phyloP scores from a whole-genome alignment of 768 basidiomycete genomes.

The Russula virescens region DNA sequence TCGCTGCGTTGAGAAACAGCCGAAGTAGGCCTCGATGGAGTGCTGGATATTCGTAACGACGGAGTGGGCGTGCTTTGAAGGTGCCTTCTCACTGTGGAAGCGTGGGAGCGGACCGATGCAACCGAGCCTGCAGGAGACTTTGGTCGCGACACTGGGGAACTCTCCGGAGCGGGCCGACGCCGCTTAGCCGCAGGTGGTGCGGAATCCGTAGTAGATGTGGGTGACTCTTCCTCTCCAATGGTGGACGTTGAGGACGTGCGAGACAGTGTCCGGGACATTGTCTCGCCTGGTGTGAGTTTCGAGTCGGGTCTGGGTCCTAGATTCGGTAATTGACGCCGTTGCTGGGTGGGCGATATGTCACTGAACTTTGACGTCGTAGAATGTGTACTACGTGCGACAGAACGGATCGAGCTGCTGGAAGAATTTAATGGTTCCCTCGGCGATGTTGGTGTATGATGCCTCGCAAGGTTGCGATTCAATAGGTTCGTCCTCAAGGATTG shows the following conservation, averaged over 20 bases:
- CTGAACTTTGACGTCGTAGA: constrained; percentile 32
- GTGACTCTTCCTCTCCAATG: constrained; percentile 14
- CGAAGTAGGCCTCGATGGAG: constrained; percentile 25
- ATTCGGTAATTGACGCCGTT: constrained; percentile 26
- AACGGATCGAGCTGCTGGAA: constrained; percentile 41
- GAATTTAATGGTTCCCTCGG: constrained; percentile 30
- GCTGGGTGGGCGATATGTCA: constrained; percentile 24
- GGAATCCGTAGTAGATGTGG: neutral
- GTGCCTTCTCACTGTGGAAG: constrained; percentile 36
- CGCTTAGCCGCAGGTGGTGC: constrained; percentile 6
- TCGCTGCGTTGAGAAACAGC: constrained; percentile 33
- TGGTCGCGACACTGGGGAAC: constrained; percentile 19
- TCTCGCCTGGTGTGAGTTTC: constrained; percentile 50
- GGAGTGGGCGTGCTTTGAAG: constrained; percentile 22
- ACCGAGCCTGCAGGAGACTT: constrained; percentile 33
- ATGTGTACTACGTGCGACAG: constrained; percentile 40
- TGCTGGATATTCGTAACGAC: constrained; percentile 20
- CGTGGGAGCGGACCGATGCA: constrained; percentile 33
- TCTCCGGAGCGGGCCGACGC: constrained; percentile 13
- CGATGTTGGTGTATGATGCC: constrained; percentile 26
- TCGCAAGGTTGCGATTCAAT: constrained; percentile 32
- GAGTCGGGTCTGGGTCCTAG: constrained; percentile 50
- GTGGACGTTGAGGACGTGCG: constrained; percentile 20
- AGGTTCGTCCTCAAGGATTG: constrained; percentile 45
- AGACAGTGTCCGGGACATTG: constrained; percentile 20